These are phyloP conservation scores for Cyclotella distinguenda DNA, from an alignment of 108 stramenopile genomes.

Conservation along the genomic window DNA sequence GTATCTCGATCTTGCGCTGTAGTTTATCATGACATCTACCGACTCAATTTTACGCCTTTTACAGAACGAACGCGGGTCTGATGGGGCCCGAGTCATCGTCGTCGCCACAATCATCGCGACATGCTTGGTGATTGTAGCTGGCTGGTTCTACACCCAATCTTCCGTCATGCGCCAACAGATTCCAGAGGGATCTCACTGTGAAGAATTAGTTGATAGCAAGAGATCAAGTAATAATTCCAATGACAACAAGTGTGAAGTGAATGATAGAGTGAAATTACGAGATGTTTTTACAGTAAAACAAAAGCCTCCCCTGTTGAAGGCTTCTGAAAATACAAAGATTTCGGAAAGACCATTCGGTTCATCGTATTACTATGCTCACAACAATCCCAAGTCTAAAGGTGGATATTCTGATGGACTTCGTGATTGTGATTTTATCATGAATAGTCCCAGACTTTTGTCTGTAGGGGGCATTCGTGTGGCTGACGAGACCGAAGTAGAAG, in stretches of 20 bases:
- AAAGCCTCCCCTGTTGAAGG: conserved; percentile 6
- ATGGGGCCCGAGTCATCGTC: too few species aligned
- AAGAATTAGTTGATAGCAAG: too few species aligned
- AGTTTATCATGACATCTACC: too few species aligned
- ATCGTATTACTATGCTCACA: conserved; percentile 84
- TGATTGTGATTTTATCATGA: conserved; percentile 84
- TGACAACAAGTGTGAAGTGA: not conserved
- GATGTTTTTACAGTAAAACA: conserved; percentile 46
- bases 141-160: too few species aligned
- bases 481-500: conserved; percentile 2
- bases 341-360: conserved; percentile 70
- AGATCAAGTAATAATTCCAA: not conserved
- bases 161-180: too few species aligned
- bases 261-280: conserved; percentile 5
- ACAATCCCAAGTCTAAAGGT: conserved; percentile 62
- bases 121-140: too few species aligned
- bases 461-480: conserved; percentile 52
- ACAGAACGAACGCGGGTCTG: too few species aligned
- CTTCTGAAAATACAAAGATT: not conserved
- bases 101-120: too few species aligned
- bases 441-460: conserved; percentile 69
- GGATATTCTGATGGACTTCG: conserved; percentile 81
- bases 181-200: too few species aligned
- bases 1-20: too few species aligned
- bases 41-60: too few species aligned